phyloP scores from a whole-genome alignment of 2,329 filamentous ascomycete genomes.

The Hypoxylon sp. region DNA sequence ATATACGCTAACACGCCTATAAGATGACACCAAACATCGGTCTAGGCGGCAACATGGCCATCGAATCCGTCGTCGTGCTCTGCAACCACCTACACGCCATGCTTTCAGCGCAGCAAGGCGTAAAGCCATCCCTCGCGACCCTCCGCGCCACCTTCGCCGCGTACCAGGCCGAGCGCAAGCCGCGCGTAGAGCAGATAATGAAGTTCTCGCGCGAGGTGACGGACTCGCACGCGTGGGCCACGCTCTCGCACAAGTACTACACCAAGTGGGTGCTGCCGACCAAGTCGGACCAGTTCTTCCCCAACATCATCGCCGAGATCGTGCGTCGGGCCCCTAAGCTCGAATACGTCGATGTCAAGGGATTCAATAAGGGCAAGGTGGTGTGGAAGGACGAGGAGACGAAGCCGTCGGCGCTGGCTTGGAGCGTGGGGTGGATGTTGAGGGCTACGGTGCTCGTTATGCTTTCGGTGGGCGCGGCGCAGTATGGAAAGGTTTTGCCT shows the following conservation, averaged over 20 bases:
- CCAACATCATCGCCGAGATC: conserved; percentile 2
- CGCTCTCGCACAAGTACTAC: neutral
- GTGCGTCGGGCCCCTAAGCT: neutral
- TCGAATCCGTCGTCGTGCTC: conserved; percentile 3
- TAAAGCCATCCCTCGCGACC: neutral
- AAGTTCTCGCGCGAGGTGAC: neutral
- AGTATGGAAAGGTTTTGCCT: neutral
- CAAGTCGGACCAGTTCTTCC: conserved; percentile 4
- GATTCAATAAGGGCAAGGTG: neutral
- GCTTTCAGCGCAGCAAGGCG: neutral
- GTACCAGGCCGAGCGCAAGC: neutral
- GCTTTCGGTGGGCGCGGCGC: neutral
- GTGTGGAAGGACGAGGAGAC: neutral
- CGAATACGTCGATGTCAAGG: neutral
- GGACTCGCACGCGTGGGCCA: neutral
- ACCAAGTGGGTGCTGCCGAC: conserved; percentile 5
- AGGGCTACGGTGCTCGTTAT: neutral
- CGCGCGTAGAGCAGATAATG: neutral
- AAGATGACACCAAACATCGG: conserved; percentile 33
- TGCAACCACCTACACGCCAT: conserved; percentile 8
- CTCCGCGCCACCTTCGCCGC: neutral
- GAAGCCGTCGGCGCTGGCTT: neutral
- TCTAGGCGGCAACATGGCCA: conserved; percentile 3
- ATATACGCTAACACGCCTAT: neutral
- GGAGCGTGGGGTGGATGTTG: neutral